Evolutionary conservation across 192 early-diverging fungal species (phyloP), one percentile per base, ranked within the genome.

Genomic region (Mortierella hygrophila): DNA sequence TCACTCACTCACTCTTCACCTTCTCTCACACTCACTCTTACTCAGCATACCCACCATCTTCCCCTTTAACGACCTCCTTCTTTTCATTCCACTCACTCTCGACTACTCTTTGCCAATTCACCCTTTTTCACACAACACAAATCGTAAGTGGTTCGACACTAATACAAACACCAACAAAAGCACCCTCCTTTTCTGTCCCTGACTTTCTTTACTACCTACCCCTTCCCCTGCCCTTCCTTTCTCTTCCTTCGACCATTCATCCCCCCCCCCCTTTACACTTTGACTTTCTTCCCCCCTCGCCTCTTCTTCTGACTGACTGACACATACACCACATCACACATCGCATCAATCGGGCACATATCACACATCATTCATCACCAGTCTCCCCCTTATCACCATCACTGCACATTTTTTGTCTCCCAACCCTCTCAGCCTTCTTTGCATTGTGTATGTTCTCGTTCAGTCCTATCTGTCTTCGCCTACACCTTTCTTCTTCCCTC

Each of bases 61-160:
- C 23, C 42, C 21, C 41, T 26, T 49, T 52, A 52, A 52, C 49
- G 49, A 52, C 5, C 40, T 38, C 46, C 8, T 40, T 77, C 35
- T 20, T 41, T 63, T 75, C 72, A 74, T 8, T 52, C 72, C 40
- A 46, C 44, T 46, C 20, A 44, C 26, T 74, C 29, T 74, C 11
- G n/a, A 49, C 72, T 54, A 29, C 32, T 47, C 29, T 49, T 29
- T 37, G 42, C 26, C 18, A 6, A 71, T 21, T 77, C 42, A 16
- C 57, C 63, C 41, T 38, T 32, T 52, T 52, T 21, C 18, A 18
- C 49, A 52, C 49, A 52, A 18, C 49, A 18, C 16, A 52, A 52
- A 52, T 52, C 49, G 49, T 52, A 52, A 52, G 49, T 52, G 16
- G 49, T 20, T 52, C 49, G 49, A 52, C 49, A 52, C 49, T 16